phyloP scores from a whole-genome alignment of 305 asterid species.

The Coffea humblotiana region DNA sequence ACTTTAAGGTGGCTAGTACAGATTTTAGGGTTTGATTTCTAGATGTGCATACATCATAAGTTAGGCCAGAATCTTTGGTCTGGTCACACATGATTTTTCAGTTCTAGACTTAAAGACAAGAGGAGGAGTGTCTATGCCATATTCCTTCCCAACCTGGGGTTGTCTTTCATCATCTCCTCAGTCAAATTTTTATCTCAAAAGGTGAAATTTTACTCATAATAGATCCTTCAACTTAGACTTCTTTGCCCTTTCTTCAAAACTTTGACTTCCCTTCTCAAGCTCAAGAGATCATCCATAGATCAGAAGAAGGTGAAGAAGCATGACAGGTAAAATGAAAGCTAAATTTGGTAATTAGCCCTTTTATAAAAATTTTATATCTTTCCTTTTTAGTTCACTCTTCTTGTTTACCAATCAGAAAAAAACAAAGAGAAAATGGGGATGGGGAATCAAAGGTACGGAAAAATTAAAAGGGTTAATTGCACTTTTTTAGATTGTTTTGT shows the following conservation, averaged over 20 bases:
- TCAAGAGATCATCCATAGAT: slow-evolving; percentile 16
- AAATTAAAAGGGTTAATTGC: slow-evolving; percentile 9
- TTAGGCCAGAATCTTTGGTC: slow-evolving; percentile 51
- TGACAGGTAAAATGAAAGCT: neutral
- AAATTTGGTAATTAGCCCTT: neutral
- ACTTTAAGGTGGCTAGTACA: neutral
- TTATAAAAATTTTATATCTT: neutral
- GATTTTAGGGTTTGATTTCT: slow-evolving; percentile 25
- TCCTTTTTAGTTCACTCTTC: neutral
- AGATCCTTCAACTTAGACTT: slow-evolving; percentile 28
- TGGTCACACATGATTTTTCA: slow-evolving; percentile 45
- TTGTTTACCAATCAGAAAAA: neutral
- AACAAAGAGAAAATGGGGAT: neutral
- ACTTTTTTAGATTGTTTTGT: neutral
- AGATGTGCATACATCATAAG: slow-evolving; percentile 11
- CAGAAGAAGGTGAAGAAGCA: slow-evolving; percentile 1
- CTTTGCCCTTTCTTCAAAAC: slow-evolving; percentile 16
- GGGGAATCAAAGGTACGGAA: slow-evolving; percentile 18
- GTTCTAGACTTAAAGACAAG: slow-evolving; percentile 35
- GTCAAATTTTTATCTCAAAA: slow-evolving; percentile 29
- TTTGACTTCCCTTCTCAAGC: slow-evolving; percentile 19
- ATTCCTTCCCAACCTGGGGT: slow-evolving; percentile 22
- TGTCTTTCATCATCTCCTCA: slow-evolving; percentile 30
- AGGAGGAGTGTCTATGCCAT: slow-evolving; percentile 26
- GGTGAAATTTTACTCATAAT: slow-evolving; percentile 25